These are phyloP conservation scores for Calonectria honghensis DNA, from an alignment of 2,329 filamentous ascomycete species.

Conservation along the genomic window DNA sequence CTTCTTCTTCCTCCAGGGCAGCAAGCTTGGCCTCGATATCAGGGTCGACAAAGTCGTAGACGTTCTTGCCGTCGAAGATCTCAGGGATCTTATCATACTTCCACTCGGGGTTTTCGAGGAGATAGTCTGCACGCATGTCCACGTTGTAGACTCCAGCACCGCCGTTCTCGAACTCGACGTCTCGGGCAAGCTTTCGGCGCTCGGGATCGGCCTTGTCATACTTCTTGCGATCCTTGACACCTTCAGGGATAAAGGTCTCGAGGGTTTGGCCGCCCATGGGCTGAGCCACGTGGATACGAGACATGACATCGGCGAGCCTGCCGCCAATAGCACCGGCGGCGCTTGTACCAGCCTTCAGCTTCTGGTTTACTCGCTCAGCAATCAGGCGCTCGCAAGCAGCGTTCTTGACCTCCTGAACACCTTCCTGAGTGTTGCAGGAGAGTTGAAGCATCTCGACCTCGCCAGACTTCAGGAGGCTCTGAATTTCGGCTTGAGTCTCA, in stretches of 20 bases:
- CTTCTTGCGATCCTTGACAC: constrained; percentile 86
- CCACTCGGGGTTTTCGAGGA: constrained; percentile 92
- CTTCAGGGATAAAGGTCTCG: constrained; percentile 93
- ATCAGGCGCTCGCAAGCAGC: constrained; percentile 94
- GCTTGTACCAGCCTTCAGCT: constrained; percentile 92
- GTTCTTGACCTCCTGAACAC: constrained; percentile 96
- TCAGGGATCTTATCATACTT: constrained; percentile 97
- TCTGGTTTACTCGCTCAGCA: constrained; percentile 94
- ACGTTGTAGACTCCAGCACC: constrained; percentile 97
- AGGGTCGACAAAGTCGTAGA: constrained; percentile 97
- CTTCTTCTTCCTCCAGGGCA: constrained; percentile 95
- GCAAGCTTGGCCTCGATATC: constrained; percentile 96
- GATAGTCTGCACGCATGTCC: constrained; percentile 91
- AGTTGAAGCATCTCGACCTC: constrained; percentile 95
- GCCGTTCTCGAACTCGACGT: constrained; percentile 93
- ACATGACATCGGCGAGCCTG: constrained; percentile 91
- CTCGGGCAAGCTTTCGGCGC: constrained; percentile 85
- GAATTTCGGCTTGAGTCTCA: constrained; percentile 85
- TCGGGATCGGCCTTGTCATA: constrained; percentile 94
- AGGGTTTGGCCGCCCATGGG: constrained; percentile 87
- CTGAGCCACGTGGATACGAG: constrained; percentile 97
- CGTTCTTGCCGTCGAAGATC: constrained; percentile 95
- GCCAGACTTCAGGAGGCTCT: constrained; percentile 86
- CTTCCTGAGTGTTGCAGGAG: constrained; percentile 96
- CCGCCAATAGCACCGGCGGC: constrained; percentile 85